Base-by-base conservation (phyloP, 169 alveolate genomes). In the Cryptosporidium viatorum region DNA sequence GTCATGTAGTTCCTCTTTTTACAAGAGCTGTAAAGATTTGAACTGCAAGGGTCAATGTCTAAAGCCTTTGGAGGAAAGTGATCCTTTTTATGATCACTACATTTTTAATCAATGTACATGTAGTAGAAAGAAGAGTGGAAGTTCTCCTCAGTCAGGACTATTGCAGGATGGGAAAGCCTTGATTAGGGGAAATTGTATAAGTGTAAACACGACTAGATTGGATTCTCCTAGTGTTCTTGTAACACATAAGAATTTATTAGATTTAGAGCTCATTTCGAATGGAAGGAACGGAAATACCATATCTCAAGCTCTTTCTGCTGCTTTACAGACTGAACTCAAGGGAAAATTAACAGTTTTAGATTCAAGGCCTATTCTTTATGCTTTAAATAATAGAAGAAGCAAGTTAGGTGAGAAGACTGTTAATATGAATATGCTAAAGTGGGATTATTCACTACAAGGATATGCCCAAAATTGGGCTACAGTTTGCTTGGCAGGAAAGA, bases 381-480 rank as follows among this genome's bases (percentile, higher is more conserved):
- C 75, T 1, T 31, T 80, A n/a, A 80, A 80, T 29, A 65, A 80
- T 37, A 69, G 62, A 65, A 16, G 89, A 62, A 80, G 89, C 41
- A 65, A 58, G 23, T 16, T 80, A 8, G 89, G 89, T 23, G 37
- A 62, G 29, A 80, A 62, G 16, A 26, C 74, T 0, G 68, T 41
- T 4, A 80, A 80, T 41, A 80, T 80, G 74, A 80, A 80, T 80
- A 80, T 80, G 75, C 41, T 80, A 31, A 80, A 80, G 26, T 80
- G 89, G 89, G 89, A 80, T 35, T 80, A 80, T 50, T 80, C 89
- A 14, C 18, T 80, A 50, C 80, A 80, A 23, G 89, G 89, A 6
- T 80, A 80, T 48, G 58, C 89, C 33, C 89, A 80, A 65, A 80
- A 80, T 29, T 80, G 89, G 89, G 89, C 89, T 18, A 80, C 59